Evolutionary conservation across 2,329 filamentous ascomycete genomes (phyloP), one percentile per base, ranked within the genome.

Genomic region (Aspergillus proliferans): DNA sequence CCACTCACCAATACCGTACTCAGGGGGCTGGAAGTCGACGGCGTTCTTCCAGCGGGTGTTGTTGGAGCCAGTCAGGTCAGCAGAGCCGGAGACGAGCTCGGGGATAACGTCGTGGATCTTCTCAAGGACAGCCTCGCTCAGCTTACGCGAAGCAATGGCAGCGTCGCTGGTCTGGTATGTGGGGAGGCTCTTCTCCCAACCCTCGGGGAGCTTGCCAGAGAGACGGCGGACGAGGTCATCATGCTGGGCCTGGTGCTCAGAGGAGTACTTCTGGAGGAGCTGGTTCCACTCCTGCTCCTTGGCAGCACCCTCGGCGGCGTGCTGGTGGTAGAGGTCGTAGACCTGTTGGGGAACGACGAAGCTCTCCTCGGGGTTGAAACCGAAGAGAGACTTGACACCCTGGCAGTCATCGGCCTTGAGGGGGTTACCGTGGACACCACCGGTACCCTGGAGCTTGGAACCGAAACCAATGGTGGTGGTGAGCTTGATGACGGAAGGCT

Each of bases 11-110:
- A 98, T 87, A 56, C 87, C 86, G 57, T 83, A 85, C 64, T 82
- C 79, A 52, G 89, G 88, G 57, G 91, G 88, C 80, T 98, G 93
- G 85, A 98, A 97, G 80, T 98, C 93, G 59, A 92, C 83, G 49
- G 93, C 92, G 48, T 84, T 82, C 87, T 97, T 98, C 90, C 91
- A 96, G 71, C 91, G 85, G 61, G 93, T 98, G 79, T 97, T 86
- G 83, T 98, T 98, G 70, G 93, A 97, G 69, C 89, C 89, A 70
- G 93, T 98, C 80, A 98, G 75, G 81, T 98, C 93, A 63, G 93
- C 93, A 58, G 93, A 98, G 64, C 93, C 93, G 71, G 92, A 95
- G 53, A 98, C 74, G 51, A 98, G 85, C 76, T 97, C 93, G 59
- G 93, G 93, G 48, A 98, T 69, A 58, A 78, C 82, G 46, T 80